Evolutionary conservation across 495 filamentous ascomycete species (phyloP), one percentile per base, ranked within the genome.

Genomic region (Podospora pseudocomata): DNA sequence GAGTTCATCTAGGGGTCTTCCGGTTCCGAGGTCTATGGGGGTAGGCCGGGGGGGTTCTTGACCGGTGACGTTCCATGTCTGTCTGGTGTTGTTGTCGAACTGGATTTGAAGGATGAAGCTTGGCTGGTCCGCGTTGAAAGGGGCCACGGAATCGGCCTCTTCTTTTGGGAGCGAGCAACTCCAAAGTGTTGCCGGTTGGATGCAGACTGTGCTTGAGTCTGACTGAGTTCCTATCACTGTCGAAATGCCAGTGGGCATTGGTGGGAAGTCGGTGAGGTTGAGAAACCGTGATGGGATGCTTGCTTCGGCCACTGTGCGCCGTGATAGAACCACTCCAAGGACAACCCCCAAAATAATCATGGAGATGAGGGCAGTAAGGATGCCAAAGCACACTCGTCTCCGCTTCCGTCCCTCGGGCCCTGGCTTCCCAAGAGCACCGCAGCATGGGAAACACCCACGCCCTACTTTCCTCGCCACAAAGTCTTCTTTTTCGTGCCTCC

Each of bases 241-340:
- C 32, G 88, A 82, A 64, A 96, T 82, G 1, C 93, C 93, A 0
- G 91, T 93, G 9, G 90, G 91, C 66, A 97, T 92, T 0, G 93
- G 90, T 44, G 93, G 93, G 70, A 90, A 96, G 28, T 88, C 88
- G 1, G 93, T 96, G 28, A 96, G 76, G 72, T 96, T 97, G 39
- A 96, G 82, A 87, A 90, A 97, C 57, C 75, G 75, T 0, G 78
- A 80, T 16, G 71, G 73, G 30, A 68, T 13, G 72, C 70, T 11
- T 72, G 85, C 26, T 69, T 71, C 68, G 76, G 75, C 18, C 73
- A 77, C 65, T 16, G 30, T 74, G 28, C 82, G 84, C n/a, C 79
- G 82, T 20, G 85, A 85, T 64, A 94, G 77, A 2, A 86, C 83
- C 53, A 87, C 82, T 1, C 85, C 89, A 0, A 93, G 81, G 3